These are phyloP conservation scores for Euphorbia lathyris DNA, from an alignment of 345 rosid genomes.

Conservation along the genomic window DNA sequence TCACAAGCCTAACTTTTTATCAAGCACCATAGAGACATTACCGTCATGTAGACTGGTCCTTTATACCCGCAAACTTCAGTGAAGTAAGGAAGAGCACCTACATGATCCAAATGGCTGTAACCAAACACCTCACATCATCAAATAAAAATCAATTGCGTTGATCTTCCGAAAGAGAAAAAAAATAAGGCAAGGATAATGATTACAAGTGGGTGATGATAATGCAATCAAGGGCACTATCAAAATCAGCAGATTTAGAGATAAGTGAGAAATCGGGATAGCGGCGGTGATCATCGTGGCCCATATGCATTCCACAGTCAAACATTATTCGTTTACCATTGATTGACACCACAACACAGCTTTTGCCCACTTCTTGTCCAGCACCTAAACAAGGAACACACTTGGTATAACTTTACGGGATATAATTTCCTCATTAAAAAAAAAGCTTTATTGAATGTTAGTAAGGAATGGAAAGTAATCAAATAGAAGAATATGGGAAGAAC, in stretches of 20 bases:
- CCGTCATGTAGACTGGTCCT: slow-evolving; percentile 96
- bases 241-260: slow-evolving; percentile 52
- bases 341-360: slow-evolving; percentile 90
- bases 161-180: not conserved
- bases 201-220: slow-evolving; percentile 90
- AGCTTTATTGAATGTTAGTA: not conserved
- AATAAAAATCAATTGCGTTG: not conserved
- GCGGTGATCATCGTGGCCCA: slow-evolving; percentile 81
- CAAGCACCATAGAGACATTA: slow-evolving; percentile 30
- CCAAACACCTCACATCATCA: not conserved
- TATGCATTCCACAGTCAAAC: slow-evolving; percentile 99
- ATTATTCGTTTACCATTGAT: slow-evolving; percentile 80
- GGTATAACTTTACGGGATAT: not conserved
- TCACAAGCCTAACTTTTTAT: not conserved
- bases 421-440: not conserved
- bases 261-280: slow-evolving; percentile 87
- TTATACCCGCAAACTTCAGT: slow-evolving; percentile 85
- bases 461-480: not conserved
- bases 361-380: slow-evolving; percentile 95
- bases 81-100: slow-evolving; percentile 93
- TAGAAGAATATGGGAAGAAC: not conserved
- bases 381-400: slow-evolving; percentile 32
- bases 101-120: slow-evolving; percentile 84
- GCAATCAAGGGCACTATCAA: slow-evolving; percentile 54
- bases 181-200: not conserved